phyloP scores from a whole-genome alignment of 345 rosid genomes.

The Salix dunnii region DNA sequence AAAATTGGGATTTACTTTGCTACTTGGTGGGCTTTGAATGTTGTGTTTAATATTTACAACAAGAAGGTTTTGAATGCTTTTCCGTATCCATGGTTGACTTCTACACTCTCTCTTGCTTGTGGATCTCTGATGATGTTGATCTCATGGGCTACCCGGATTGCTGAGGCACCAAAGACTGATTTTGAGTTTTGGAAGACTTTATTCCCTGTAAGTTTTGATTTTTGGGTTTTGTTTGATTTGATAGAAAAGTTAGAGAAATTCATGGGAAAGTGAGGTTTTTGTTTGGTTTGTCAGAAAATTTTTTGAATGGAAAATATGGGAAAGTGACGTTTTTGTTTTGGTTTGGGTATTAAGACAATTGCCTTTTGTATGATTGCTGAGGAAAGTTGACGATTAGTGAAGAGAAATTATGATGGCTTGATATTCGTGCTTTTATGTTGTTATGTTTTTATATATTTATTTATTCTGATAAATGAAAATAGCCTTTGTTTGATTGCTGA shows the following conservation, averaged over 20 bases:
- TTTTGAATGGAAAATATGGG: slow-evolving; percentile 2
- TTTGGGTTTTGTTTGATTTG: slow-evolving; percentile 31
- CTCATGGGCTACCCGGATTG: slow-evolving; percentile 80
- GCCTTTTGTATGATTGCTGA: slow-evolving; percentile 49
- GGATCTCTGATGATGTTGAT: slow-evolving; percentile 90
- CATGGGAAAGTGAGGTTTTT: slow-evolving; percentile 11
- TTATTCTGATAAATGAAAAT: neutral
- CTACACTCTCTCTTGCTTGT: slow-evolving; percentile 83
- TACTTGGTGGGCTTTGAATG: slow-evolving; percentile 64
- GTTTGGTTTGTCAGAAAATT: neutral
- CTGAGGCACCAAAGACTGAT: slow-evolving; percentile 73
- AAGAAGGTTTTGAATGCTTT: slow-evolving; percentile 97
- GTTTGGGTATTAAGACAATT: slow-evolving; percentile 12
- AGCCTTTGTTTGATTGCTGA: slow-evolving; percentile 5
- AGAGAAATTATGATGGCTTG: slow-evolving; percentile 22
- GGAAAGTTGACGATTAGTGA: slow-evolving; percentile 13
- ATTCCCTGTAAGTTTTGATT: slow-evolving; percentile 61
- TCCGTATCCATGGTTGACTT: slow-evolving; percentile 95
- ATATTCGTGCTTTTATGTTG: slow-evolving; percentile 2
- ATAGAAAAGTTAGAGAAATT: slow-evolving; percentile 19
- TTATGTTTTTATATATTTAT: neutral
- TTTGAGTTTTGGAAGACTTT: slow-evolving; percentile 86
- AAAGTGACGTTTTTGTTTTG: slow-evolving; percentile 40
- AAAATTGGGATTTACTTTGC: slow-evolving; percentile 85
- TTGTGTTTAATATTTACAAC: slow-evolving; percentile 91